Base-by-base conservation (phyloP, 1,284 basidiomycete species). In the Apiotrichum veenhuisii region DNA sequence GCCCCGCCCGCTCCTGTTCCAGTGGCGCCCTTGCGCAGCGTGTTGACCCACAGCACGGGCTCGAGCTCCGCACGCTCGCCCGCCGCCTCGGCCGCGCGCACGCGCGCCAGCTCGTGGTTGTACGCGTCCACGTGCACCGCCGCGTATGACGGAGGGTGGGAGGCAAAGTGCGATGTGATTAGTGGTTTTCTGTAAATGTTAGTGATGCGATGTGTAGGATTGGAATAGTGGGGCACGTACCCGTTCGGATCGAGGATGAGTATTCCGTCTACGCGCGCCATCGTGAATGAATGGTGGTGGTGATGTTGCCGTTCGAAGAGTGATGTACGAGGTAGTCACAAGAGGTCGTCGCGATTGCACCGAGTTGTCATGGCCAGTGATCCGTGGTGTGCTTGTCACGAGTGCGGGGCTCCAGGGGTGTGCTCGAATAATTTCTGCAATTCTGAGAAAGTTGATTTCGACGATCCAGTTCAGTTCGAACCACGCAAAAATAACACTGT, bases 91-190 rank as follows among this genome's bases (percentile, higher is more conserved):
- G 54, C 57, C 2, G 62, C 26, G 44, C 64, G 65, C 37, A 82
- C 78, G 61, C 84, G 85, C 37, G 82, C 77, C 20, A 87, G 77
- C 0, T 88, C 87, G 57, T 83, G 84, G 71, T 88, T 91, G 67
- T 90, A 82, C 9, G 90, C 85, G 72, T 94, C 91, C 63, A 92
- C 87, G 73, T 94, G 90, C 9, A 94, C 78, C 12, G 91, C 80
- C 1, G 91, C 87, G 72, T 92, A 93, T 1, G 87, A 84, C 0
- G 88, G 77, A 12, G 87, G 82, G 50, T 84, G 84, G 22, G 87
- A 84, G 56, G 88, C 86, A 77, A 96, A 97, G 51, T 89, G 89
- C 36, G 91, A 92, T 72, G 93, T 89, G 61, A 95, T 89, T 62
- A 97, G 87, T 36, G 92, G 87, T 53, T 85, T 87, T 49, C 90